phyloP scores from a whole-genome alignment of 2,329 filamentous ascomycete species.

The Torrubiellomyces zombiae region DNA sequence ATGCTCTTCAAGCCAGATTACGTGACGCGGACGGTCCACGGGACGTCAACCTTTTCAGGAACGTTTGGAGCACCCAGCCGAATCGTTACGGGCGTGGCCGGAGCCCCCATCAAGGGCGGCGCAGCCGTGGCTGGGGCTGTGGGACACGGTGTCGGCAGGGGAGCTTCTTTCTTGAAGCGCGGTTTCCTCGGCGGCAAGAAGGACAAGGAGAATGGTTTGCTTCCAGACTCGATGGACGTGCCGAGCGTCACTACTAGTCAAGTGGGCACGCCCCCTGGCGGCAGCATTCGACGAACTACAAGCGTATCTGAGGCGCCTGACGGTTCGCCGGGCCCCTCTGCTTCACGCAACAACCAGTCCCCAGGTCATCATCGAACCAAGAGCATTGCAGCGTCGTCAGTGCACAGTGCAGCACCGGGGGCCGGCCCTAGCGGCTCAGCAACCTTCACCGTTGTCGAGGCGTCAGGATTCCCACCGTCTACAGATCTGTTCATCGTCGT shows the following conservation, averaged over 20 bases:
- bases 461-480: slow-evolving; percentile 57
- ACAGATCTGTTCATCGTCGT: slow-evolving; percentile 67
- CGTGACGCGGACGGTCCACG: slow-evolving; percentile 70
- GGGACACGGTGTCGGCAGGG: slow-evolving; percentile 69
- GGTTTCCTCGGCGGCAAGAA: slow-evolving; percentile 64
- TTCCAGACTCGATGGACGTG: slow-evolving; percentile 22
- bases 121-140: slow-evolving; percentile 56
- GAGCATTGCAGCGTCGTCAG: slow-evolving; percentile 49
- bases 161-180: slow-evolving; percentile 77
- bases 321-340: slow-evolving; percentile 9
- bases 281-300: slow-evolving; percentile 24
- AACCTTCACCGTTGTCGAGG: slow-evolving; percentile 62
- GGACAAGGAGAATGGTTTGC: slow-evolving; percentile 36
- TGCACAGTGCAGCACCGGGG: slow-evolving; percentile 43
- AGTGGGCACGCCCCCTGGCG: slow-evolving; percentile 16
- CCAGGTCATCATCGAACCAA: slow-evolving; percentile 32
- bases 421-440: slow-evolving; percentile 56
- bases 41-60: slow-evolving; percentile 81
- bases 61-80: slow-evolving; percentile 78
- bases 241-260: slow-evolving; percentile 18
- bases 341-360: slow-evolving; percentile 12
- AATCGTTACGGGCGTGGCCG: slow-evolving; percentile 65
- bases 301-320: slow-evolving; percentile 18
- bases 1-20: slow-evolving; percentile 90
- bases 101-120: slow-evolving; percentile 87